Percentiles rank a stretch among this genome's conserved stretches.
phyloP scores from a whole-genome alignment of 2,329 filamentous ascomycete species.

The Aspergillus versicolor region DNA sequence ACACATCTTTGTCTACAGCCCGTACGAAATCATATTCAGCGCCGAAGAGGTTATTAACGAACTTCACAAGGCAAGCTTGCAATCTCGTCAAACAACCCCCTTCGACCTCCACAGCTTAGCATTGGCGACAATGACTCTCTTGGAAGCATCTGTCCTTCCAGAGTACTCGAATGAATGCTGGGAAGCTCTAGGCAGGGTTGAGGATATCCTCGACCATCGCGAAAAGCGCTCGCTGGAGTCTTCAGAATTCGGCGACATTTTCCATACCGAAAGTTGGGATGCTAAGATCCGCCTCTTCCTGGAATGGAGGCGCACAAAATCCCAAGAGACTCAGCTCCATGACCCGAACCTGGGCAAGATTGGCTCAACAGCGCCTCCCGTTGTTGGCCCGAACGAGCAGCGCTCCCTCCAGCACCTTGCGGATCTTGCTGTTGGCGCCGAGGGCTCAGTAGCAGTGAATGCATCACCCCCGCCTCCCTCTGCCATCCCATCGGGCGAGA shows the following conservation, averaged over 20 bases:
- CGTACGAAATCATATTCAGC: conserved; percentile 42
- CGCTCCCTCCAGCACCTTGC: conserved; percentile 46
- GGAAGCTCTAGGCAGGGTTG: conserved; percentile 50
- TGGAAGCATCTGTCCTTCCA: conserved; percentile 43
- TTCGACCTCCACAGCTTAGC: conserved; percentile 44
- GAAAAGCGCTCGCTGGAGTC: conserved; percentile 30
- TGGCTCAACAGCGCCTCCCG: conserved; percentile 27
- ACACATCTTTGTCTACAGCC: conserved; percentile 42
- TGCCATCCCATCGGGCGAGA: conserved; percentile 23
- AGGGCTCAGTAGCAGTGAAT: conserved; percentile 35
- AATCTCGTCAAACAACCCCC: conserved; percentile 34
- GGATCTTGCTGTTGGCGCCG: conserved; percentile 44
- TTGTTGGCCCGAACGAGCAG: conserved; percentile 44
- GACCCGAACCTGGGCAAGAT: conserved; percentile 22
- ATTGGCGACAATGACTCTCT: conserved; percentile 42
- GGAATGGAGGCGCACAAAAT: conserved; percentile 38
- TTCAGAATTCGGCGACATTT: conserved; percentile 39
- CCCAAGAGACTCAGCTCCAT: conserved; percentile 32
- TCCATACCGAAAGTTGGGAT: conserved; percentile 42
- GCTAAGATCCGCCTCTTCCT: conserved; percentile 41
- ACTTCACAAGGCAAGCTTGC: conserved; percentile 34
- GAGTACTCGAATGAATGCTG: conserved; percentile 40
- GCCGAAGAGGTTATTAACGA: conserved; percentile 42
- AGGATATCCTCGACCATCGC: conserved; percentile 49
- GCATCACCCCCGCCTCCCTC: conserved; percentile 28